These are phyloP conservation scores for Apiospora aurea DNA, from an alignment of 2,329 filamentous ascomycete genomes.

Conservation along the genomic window DNA sequence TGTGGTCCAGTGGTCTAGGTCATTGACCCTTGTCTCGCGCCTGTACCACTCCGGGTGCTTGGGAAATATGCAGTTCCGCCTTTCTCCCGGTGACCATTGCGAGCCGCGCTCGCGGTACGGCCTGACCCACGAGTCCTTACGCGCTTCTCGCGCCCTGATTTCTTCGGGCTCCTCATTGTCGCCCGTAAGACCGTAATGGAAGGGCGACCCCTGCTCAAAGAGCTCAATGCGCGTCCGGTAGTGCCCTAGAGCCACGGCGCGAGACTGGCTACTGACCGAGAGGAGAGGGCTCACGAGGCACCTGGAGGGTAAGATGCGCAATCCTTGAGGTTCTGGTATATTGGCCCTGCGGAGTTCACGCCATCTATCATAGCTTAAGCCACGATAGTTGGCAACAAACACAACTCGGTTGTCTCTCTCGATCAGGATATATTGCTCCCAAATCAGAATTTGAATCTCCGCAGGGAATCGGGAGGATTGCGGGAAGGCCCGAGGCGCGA, in stretches of 20 bases:
- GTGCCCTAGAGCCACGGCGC: background rate
- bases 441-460: background rate
- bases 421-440: background rate
- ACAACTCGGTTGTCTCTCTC: background rate
- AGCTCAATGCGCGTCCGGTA: background rate
- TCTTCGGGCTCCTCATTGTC: background rate
- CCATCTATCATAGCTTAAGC: background rate
- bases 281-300: background rate
- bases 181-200: background rate
- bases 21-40: too few relatives aligned
- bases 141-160: background rate
- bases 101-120: too few relatives aligned
- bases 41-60: too few relatives aligned
- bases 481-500: background rate
- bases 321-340: background rate
- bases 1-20: too few relatives aligned
- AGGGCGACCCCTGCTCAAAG: background rate
- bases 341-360: fast-evolving
- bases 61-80: too few relatives aligned
- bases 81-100: too few relatives aligned
- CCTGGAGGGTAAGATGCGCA: background rate
- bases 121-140: background rate
- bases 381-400: background rate
- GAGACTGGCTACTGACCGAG: background rate
- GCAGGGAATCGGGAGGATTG: background rate